A percentile compares a stretch with the other conserved stretches of the same genome.
phyloP scores from a whole-genome alignment of 352 stramenopile species.

The Aphanomyces euteiches region DNA sequence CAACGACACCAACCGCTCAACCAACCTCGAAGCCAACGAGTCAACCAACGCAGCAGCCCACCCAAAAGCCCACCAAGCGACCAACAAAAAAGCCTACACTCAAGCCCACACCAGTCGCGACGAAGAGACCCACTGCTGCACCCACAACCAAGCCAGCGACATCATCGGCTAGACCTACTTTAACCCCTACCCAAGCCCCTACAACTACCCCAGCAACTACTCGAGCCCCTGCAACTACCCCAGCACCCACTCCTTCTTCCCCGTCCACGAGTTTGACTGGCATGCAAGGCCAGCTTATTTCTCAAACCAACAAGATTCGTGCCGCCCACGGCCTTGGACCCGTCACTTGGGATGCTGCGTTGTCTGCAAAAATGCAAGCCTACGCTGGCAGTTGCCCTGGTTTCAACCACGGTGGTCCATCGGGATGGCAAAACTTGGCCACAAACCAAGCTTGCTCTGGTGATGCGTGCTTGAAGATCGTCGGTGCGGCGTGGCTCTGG shows the following conservation, averaged over 20 bases:
- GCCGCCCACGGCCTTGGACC: not conserved
- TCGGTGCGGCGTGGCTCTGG: constrained; percentile 3
- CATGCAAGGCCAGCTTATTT: constrained; percentile 6
- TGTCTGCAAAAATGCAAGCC: constrained; percentile 9
- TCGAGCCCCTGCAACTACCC: too few species aligned
- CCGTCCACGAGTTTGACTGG: too few species aligned
- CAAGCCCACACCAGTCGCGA: too few species aligned
- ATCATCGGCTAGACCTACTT: too few species aligned
- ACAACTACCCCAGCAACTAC: too few species aligned
- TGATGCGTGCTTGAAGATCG: not conserved
- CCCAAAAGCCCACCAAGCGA: too few species aligned
- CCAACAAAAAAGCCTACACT: too few species aligned
- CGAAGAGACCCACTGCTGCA: too few species aligned
- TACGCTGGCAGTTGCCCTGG: not conserved
- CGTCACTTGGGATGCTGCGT: not conserved
- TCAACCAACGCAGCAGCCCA: too few species aligned
- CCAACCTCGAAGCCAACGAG: not conserved
- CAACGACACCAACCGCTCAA: not conserved
- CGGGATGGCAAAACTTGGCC: constrained; percentile 10
- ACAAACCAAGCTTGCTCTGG: not conserved
- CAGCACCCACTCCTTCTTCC: too few species aligned
- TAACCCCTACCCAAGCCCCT: too few species aligned
- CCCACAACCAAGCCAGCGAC: too few species aligned
- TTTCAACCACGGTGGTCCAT: constrained; percentile 3
- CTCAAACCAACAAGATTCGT: constrained; percentile 17